These are phyloP conservation scores for Ustilago bromivora DNA, from an alignment of 1,284 basidiomycete genomes.

Conservation along the genomic window DNA sequence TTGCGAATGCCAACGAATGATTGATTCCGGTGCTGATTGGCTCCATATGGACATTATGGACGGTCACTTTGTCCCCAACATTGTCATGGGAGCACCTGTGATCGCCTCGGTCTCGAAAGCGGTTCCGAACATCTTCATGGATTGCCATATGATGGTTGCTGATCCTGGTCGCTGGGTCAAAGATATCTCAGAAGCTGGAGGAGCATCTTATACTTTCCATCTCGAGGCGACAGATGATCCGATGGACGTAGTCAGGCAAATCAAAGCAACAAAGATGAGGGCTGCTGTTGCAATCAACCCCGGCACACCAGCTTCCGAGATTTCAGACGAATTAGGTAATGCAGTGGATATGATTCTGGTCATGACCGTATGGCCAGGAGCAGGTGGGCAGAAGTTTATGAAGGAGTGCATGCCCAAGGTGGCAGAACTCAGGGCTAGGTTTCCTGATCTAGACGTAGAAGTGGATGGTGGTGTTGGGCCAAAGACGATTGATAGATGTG, in stretches of 20 bases:
- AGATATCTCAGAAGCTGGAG: constrained; percentile 94
- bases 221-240: constrained; percentile 78
- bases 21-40: constrained; percentile 68
- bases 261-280: constrained; percentile 67
- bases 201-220: constrained; percentile 96
- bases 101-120: constrained; percentile 87
- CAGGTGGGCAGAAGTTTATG: constrained; percentile 95
- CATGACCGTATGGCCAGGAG: constrained; percentile 69
- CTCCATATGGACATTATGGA: constrained; percentile 65
- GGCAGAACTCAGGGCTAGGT: constrained; percentile 87
- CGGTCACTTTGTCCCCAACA: constrained; percentile 96
- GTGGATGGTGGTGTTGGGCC: constrained; percentile 97
- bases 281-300: constrained; percentile 69
- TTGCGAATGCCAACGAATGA: constrained; percentile 67
- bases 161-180: constrained; percentile 96
- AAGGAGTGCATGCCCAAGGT: constrained; percentile 91
- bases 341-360: constrained; percentile 69
- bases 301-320: constrained; percentile 66
- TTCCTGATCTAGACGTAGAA: constrained; percentile 88
- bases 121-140: constrained; percentile 97
- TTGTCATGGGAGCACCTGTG: constrained; percentile 82
- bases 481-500: constrained; percentile 88
- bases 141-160: constrained; percentile 99
- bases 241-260: constrained; percentile 65
- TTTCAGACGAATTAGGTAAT: constrained; percentile 64